A percentile compares a stretch with the other conserved stretches of the same genome.
Conservation (phyloP, 345 rosid species). For the Linum usitatissimum region DNA sequence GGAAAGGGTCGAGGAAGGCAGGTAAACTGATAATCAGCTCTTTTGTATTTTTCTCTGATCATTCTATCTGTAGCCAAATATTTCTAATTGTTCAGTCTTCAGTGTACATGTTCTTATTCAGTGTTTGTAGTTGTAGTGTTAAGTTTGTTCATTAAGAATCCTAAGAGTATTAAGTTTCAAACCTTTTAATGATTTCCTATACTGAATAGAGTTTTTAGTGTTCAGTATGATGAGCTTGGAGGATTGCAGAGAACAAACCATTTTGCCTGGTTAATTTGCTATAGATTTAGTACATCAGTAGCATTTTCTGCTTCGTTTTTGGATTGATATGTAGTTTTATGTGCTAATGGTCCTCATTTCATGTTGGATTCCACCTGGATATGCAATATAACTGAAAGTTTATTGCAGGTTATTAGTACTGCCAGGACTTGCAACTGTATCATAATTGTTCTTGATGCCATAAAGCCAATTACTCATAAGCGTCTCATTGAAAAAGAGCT, state of each 20-base stretch:
- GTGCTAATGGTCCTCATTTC: neutral
- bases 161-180: too few species aligned
- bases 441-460: constrained; percentile 91
- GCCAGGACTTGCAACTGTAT: constrained; percentile 95
- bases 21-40: constrained; percentile 25
- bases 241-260: too few species aligned
- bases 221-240: too few species aligned
- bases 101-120: neutral
- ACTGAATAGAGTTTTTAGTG: too few species aligned
- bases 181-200: too few species aligned
- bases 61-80: neutral
- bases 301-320: neutral
- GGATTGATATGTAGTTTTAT: neutral
- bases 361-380: neutral
- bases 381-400: neutral
- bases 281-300: too few species aligned
- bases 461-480: constrained; percentile 97
- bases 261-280: too few species aligned
- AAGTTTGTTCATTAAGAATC: neutral
- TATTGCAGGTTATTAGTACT: constrained; percentile 83
- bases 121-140: neutral
- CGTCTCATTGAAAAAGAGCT: constrained; percentile 97
- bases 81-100: neutral
- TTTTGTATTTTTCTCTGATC: neutral
- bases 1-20: constrained; percentile 99